Percentiles rank a stretch among this genome's conserved stretches.
These are phyloP conservation scores for Calonectria pseudoreteaudii DNA, from an alignment of 2,329 filamentous ascomycete species.

Conservation along the genomic window DNA sequence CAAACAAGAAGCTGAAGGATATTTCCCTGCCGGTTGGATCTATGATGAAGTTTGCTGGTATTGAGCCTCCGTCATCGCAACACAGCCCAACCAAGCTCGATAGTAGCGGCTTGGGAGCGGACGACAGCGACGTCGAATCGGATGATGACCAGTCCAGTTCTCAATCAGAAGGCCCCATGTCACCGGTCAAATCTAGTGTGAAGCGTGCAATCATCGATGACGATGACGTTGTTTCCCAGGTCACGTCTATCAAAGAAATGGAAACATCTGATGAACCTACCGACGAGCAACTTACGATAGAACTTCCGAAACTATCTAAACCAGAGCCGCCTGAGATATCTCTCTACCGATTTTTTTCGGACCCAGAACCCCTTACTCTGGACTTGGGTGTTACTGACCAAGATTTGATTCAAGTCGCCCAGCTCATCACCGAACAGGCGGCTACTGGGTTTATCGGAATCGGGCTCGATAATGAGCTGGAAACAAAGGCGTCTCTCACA, in stretches of 20 bases:
- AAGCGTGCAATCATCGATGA: constrained; percentile 59
- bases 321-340: constrained; percentile 62
- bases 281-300: constrained; percentile 60
- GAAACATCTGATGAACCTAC: constrained; percentile 58
- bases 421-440: constrained; percentile 79
- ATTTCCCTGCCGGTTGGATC: constrained; percentile 34
- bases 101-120: constrained; percentile 54
- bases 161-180: constrained; percentile 61
- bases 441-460: constrained; percentile 62
- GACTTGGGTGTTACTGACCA: constrained; percentile 64
- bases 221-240: constrained; percentile 66
- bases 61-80: constrained; percentile 40
- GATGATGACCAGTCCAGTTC: constrained; percentile 68
- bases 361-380: constrained; percentile 65
- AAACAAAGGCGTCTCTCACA: constrained; percentile 37
- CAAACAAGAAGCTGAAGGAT: constrained; percentile 50
- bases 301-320: constrained; percentile 62
- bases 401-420: constrained; percentile 74
- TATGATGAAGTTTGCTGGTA: constrained; percentile 43
- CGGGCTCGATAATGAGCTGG: constrained; percentile 37
- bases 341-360: constrained; percentile 67
- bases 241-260: constrained; percentile 62
- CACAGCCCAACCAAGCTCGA: constrained; percentile 55
- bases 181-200: constrained; percentile 62
- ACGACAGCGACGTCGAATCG: constrained; percentile 64